Base-by-base conservation (phyloP, 2,329 filamentous ascomycete genomes). In the Nemania abortiva region DNA sequence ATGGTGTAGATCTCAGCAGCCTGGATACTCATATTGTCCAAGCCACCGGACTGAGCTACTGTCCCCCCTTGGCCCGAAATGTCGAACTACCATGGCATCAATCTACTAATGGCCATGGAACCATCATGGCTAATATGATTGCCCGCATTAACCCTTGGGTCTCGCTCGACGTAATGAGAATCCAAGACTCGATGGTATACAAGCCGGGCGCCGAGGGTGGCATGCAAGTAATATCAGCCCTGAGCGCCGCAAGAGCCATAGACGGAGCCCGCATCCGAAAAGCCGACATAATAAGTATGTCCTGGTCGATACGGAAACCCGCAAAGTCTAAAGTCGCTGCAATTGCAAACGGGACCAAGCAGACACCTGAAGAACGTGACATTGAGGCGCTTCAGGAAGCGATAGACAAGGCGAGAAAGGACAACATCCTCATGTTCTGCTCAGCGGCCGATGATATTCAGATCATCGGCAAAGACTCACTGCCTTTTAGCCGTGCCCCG, bases 71-170 rank as follows among this genome's bases (percentile, higher is more conserved):
- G 5, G 24, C 15, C 3, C 31, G n/a, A 15, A 9, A 31, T 20
- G 37, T 5, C 18, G 55, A 58, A 18, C 10, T 45, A 2, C 55
- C 55, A 7, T 58, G 55, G 55, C 55, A 58, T 20, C 11, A 24
- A 24, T 58, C 55, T 7, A 42, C n/a, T 2, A 29, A n/a, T 58
- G 55, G 55, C 37, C 55, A 58, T 45, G 55, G 55, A 11, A 58
- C 55, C 22, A 22, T 58, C 18, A 58, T 58, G 55, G 55, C 55
- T 18, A 58, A 58, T 24, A 42, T 50, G 47, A 52, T 61, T 10
- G 22, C 29, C 31, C 47, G 47, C 49, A 61, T 61, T 39, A 49
- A 61, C 58, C 42, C 58, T 11, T 49, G 58, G 39, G 58, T 49
- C 24, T 20, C n/a, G 4, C 58, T 61, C 9, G 11, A 29, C 7